phyloP scores from a whole-genome alignment of 345 rosid species.

The Arabis alpina region DNA sequence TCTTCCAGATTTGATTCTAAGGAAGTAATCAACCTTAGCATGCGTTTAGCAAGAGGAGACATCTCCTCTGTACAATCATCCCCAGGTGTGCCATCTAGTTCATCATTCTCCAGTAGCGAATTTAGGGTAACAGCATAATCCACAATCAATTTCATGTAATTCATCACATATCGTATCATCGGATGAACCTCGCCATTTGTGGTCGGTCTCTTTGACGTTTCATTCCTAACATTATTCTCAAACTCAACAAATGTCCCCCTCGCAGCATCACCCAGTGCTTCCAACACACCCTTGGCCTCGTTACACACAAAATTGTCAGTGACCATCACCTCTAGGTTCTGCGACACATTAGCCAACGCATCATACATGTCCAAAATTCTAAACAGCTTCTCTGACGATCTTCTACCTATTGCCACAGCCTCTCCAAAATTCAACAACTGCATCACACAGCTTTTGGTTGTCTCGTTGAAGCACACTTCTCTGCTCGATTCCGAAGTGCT shows the following conservation, averaged over 20 bases:
- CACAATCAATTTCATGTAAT: slow-evolving; percentile 84
- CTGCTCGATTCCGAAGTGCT: slow-evolving; percentile 54
- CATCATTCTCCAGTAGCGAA: slow-evolving; percentile 59
- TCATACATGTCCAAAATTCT: slow-evolving; percentile 97
- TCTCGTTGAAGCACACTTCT: slow-evolving; percentile 87
- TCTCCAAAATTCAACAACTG: slow-evolving; percentile 91
- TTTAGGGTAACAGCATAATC: slow-evolving; percentile 74
- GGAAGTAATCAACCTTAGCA: slow-evolving; percentile 60
- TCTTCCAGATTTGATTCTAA: slow-evolving; percentile 86
- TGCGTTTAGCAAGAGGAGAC: slow-evolving; percentile 63
- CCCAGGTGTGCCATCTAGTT: slow-evolving; percentile 41
- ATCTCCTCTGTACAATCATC: slow-evolving; percentile 49
- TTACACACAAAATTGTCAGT: slow-evolving; percentile 56
- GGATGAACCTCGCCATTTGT: slow-evolving; percentile 95
- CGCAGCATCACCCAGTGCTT: slow-evolving; percentile 69
- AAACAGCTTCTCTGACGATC: slow-evolving; percentile 92
- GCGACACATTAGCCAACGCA: slow-evolving; percentile 63
- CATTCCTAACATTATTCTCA: slow-evolving; percentile 79
- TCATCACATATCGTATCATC: slow-evolving; percentile 91
- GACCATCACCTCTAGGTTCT: slow-evolving; percentile 62
- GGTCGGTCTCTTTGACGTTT: slow-evolving; percentile 79
- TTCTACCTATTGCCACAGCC: slow-evolving; percentile 80
- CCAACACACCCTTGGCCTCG: slow-evolving; percentile 76
- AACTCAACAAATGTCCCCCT: slow-evolving; percentile 89
- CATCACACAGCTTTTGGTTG: slow-evolving; percentile 81